These are phyloP conservation scores for Mucor indicus DNA, from an alignment of 371 early-diverging fungal genomes.

Conservation along the genomic window DNA sequence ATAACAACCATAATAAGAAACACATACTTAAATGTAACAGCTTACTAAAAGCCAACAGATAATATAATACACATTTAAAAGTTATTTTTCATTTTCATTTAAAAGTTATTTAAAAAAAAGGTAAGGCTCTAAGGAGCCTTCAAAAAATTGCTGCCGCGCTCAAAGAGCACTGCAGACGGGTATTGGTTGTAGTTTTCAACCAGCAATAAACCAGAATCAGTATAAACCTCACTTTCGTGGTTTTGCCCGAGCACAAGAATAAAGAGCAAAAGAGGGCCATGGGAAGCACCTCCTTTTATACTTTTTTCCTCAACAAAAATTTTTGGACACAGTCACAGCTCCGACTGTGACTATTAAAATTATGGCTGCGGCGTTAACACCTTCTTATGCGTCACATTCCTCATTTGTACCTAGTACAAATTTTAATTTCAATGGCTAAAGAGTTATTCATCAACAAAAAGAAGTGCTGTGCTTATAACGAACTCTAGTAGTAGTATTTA, in stretches of 20 bases:
- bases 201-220: conserved; percentile 61
- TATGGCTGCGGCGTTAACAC: no score
- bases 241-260: conserved; percentile 60
- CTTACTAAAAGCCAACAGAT: no score
- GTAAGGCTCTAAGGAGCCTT: conserved; percentile 35
- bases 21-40: no score
- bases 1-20: no score
- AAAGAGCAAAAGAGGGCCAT: conserved; percentile 25
- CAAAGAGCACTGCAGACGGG: conserved; percentile 46
- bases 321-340: conserved; percentile 3
- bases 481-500: background rate
- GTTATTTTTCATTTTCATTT: conserved; percentile 30
- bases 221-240: conserved; percentile 55
- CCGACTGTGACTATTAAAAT: no score
- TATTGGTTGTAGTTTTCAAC: conserved; percentile 62
- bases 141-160: conserved; percentile 53
- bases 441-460: no score
- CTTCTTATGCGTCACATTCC: no score
- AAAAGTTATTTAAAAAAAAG: background rate
- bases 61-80: no score
- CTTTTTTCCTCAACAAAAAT: conserved; percentile 11
- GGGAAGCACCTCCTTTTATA: conserved; percentile 29
- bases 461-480: no score
- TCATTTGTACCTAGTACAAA: no score
- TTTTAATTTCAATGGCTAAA: no score